A percentile compares a stretch with the other conserved stretches of the same genome.
Conservation (phyloP, 352 stramenopile species). For the Phytophthora cactorum region DNA sequence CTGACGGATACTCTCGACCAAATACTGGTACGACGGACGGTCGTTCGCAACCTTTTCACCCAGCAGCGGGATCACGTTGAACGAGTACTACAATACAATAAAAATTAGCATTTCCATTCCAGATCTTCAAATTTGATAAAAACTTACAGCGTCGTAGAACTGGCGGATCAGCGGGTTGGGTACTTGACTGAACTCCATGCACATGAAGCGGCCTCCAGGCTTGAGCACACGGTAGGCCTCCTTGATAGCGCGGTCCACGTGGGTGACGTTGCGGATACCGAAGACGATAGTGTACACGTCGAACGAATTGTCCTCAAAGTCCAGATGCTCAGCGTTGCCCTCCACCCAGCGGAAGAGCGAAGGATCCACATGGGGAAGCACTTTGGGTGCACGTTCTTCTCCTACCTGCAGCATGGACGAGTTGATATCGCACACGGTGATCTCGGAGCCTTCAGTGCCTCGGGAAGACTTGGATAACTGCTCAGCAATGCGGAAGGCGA, state of each 20-base stretch:
- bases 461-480: constrained; percentile 42
- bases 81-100: constrained; percentile 91
- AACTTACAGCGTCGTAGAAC: constrained; percentile 93
- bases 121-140: not conserved
- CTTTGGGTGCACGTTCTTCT: constrained; percentile 83
- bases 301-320: constrained; percentile 96
- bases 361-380: constrained; percentile 60
- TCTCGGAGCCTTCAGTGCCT: constrained; percentile 57
- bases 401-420: constrained; percentile 98
- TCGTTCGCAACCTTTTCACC: constrained; percentile 96
- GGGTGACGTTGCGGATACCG: constrained; percentile 98
- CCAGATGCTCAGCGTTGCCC: constrained; percentile 96
- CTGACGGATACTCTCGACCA: constrained; percentile 99
- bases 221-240: constrained; percentile 97
- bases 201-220: constrained; percentile 97
- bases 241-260: constrained; percentile 94
- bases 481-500: constrained; percentile 97
- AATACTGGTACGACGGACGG: constrained; percentile 97
- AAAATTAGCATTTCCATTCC: not conserved
- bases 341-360: constrained; percentile 91
- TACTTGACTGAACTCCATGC: constrained; percentile 98
- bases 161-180: constrained; percentile 91
- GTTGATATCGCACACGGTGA: constrained; percentile 99
- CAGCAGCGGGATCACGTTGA: constrained; percentile 97
- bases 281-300: constrained; percentile 99